phyloP scores from a whole-genome alignment of 345 rosid species.

The Gossypium arboreum region DNA sequence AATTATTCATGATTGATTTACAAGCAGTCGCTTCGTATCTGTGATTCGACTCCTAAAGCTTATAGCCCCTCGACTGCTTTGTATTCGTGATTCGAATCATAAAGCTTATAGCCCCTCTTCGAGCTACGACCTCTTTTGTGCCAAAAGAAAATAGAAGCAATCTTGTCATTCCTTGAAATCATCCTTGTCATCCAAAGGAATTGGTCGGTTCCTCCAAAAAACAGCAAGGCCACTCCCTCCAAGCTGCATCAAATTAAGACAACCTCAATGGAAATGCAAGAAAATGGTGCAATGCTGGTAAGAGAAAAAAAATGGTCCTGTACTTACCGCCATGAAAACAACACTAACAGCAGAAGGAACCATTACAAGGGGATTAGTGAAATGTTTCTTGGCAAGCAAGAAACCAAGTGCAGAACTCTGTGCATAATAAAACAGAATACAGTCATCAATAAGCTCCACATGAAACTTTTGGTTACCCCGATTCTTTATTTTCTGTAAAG shows the following conservation, averaged over 20 bases:
- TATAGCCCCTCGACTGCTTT: too few relatives aligned
- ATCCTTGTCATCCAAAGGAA: slow-evolving; percentile 74
- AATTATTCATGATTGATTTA: too few relatives aligned
- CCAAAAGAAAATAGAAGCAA: not conserved
- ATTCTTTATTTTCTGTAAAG: not conserved
- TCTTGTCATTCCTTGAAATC: slow-evolving; percentile 70
- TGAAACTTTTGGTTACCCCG: not conserved
- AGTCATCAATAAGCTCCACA: not conserved
- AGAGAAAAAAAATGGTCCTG: slow-evolving; percentile 28
- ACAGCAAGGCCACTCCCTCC: slow-evolving; percentile 96
- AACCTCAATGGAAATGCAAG: not conserved
- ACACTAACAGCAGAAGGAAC: slow-evolving; percentile 98
- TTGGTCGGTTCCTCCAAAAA: slow-evolving; percentile 81
- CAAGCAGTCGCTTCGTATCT: too few relatives aligned
- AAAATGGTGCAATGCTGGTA: not conserved
- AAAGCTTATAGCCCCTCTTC: too few relatives aligned
- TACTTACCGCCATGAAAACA: slow-evolving; percentile 78
- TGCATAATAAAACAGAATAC: slow-evolving; percentile 8
- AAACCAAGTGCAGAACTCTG: slow-evolving; percentile 98
- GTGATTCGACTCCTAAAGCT: too few relatives aligned
- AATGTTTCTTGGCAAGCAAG: slow-evolving; percentile 90
- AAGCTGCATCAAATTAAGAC: slow-evolving; percentile 43
- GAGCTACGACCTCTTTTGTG: too few relatives aligned
- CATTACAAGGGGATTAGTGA: slow-evolving; percentile 84
- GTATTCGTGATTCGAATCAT: too few relatives aligned